Conservation (phyloP, 352 stramenopile genomes). For the Globisporangium ultimum region DNA sequence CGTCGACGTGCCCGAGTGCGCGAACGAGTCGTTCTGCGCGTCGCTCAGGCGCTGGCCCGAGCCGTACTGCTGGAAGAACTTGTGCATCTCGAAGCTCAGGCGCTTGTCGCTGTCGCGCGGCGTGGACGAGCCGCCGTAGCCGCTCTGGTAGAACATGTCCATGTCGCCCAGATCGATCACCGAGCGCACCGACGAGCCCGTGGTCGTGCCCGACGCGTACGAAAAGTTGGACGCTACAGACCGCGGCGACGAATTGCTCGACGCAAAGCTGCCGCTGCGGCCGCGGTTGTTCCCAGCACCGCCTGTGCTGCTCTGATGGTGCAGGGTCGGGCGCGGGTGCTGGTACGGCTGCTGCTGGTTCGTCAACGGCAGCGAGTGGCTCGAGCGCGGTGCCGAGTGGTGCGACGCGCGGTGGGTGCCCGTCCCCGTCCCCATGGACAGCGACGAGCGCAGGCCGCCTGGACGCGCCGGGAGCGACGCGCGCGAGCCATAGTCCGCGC, state of each 20-base stretch:
- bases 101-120: slow-evolving; percentile 36
- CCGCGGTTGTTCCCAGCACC: slow-evolving; percentile 14
- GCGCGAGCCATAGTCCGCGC: slow-evolving; percentile 46
- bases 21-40: slow-evolving; percentile 37
- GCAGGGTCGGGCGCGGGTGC: slow-evolving; percentile 6
- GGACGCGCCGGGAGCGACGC: slow-evolving; percentile 41
- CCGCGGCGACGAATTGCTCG: slow-evolving; percentile 54
- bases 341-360: slow-evolving; percentile 8
- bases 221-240: slow-evolving; percentile 76
- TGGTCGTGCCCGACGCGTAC: slow-evolving; percentile 68
- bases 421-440: slow-evolving; percentile 13
- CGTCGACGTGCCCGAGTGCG: slow-evolving; percentile 42
- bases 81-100: slow-evolving; percentile 65
- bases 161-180: slow-evolving; percentile 78
- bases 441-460: slow-evolving; percentile 16
- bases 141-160: slow-evolving; percentile 72
- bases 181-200: slow-evolving; percentile 55
- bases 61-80: slow-evolving; percentile 68
- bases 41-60: slow-evolving; percentile 21
- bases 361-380: not conserved
- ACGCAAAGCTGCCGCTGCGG: slow-evolving; percentile 56
- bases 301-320: slow-evolving; percentile 1
- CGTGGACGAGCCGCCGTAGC: slow-evolving; percentile 19
- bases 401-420: slow-evolving; percentile 3
- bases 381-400: slow-evolving; percentile 3